Evolutionary conservation across 495 filamentous ascomycete species (phyloP).

Genomic region (Penicillium lividum): DNA sequence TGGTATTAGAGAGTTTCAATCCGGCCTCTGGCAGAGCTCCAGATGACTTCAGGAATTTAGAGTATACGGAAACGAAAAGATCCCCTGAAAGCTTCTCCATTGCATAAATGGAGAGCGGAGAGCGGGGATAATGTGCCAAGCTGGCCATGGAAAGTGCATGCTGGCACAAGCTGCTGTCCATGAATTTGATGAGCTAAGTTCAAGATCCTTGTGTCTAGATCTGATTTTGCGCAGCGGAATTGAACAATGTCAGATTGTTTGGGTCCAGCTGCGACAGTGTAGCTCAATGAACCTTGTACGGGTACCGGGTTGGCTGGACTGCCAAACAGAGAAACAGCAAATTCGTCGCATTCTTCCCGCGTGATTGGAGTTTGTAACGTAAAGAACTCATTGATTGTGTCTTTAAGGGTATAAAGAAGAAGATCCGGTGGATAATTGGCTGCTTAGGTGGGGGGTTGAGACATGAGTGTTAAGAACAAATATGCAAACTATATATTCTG

Average conservation of each 20-base stretch:
- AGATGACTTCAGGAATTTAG: neutral
- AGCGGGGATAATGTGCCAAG: neutral
- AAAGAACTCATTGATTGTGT: neutral
- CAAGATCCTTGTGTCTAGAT: neutral
- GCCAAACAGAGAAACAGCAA: neutral
- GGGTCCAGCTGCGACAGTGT: neutral
- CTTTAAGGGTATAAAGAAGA: neutral
- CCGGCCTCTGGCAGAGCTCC: no score
- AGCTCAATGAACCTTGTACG: neutral
- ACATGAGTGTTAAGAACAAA: neutral
- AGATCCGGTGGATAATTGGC: neutral
- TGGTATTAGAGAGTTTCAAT: neutral
- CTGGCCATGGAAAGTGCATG: neutral
- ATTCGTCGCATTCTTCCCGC: neutral
- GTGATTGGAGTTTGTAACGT: neutral
- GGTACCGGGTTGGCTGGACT: neutral
- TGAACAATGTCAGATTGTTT: neutral
- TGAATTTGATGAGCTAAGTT: neutral
- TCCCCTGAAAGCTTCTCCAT: neutral
- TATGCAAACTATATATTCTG: no score
- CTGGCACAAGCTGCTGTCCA: neutral
- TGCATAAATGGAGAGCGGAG: neutral
- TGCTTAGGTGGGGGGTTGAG: neutral
- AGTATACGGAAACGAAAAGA: neutral
- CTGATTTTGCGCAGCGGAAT: neutral